Evolutionary conservation across 805 yeast genomes (phyloP).

Genomic region (Metschnikowia shivogae): DNA sequence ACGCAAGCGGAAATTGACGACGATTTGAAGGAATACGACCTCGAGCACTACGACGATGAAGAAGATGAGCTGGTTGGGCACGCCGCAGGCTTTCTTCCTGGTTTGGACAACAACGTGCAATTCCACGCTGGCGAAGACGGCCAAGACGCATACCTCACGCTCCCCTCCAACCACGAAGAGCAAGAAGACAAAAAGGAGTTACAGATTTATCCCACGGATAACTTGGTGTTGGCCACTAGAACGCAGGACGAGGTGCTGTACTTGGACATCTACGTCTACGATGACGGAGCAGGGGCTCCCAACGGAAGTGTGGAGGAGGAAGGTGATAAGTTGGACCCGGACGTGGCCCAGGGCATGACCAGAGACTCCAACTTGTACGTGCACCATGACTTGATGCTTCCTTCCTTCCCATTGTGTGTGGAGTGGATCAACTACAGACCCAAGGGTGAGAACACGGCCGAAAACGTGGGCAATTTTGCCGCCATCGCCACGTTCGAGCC

Average conservation of each 20-base stretch:
- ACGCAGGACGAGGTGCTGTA: constrained; percentile 94
- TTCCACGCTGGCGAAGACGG: constrained; percentile 42
- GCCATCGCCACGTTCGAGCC: constrained; percentile 98
- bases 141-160: constrained; percentile 51
- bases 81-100: constrained; percentile 66
- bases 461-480: constrained; percentile 79
- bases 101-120: constrained; percentile 56
- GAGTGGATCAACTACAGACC: constrained; percentile 90
- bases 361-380: constrained; percentile 80
- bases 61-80: constrained; percentile 52
- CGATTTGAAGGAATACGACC: constrained; percentile 81
- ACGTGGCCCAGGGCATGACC: constrained; percentile 65
- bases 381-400: constrained; percentile 95
- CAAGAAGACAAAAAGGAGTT: constrained; percentile 79
- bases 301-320: constrained; percentile 62
- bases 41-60: constrained; percentile 81
- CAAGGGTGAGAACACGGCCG: constrained; percentile 22
- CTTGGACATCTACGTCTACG: constrained; percentile 90
- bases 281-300: constrained; percentile 87
- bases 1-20: constrained; percentile 68
- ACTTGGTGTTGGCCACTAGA: constrained; percentile 82
- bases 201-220: constrained; percentile 87
- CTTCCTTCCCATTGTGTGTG: constrained; percentile 93
- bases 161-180: constrained; percentile 59
- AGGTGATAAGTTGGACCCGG: constrained; percentile 64